Evolutionary conservation across 2,329 filamentous ascomycete genomes (phyloP).

Genomic region (Exophiala sp.): DNA sequence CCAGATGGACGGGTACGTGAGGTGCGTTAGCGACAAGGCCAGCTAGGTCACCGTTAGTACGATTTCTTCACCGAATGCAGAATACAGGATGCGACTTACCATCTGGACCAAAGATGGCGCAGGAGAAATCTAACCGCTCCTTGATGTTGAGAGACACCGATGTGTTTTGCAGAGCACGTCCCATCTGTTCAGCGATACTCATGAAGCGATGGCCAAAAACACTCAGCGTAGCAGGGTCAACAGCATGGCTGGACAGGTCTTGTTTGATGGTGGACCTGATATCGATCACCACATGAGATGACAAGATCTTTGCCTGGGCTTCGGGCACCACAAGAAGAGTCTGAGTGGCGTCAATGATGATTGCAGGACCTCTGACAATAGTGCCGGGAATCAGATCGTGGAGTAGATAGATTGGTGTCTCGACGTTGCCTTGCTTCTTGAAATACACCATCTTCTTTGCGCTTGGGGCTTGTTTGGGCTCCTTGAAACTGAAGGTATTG

Average conservation of each 20-base stretch:
- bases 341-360: conserved; percentile 40
- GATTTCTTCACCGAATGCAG: no score
- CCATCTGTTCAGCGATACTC: conserved; percentile 82
- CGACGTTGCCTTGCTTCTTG: conserved; percentile 29
- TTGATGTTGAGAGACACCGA: conserved; percentile 74
- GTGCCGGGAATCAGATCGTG: conserved; percentile 27
- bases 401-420: conserved; percentile 36
- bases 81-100: no score
- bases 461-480: conserved; percentile 35
- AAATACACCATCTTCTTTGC: conserved; percentile 32
- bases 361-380: conserved; percentile 28
- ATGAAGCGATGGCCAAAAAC: conserved; percentile 80
- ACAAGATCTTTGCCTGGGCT: conserved; percentile 35
- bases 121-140: conserved; percentile 72
- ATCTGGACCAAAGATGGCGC: conserved; percentile 78
- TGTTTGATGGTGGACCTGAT: conserved; percentile 32
- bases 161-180: conserved; percentile 69
- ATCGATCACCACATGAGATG: conserved; percentile 12
- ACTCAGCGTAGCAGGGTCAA: conserved; percentile 71
- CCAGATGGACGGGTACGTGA: conserved; percentile 73
- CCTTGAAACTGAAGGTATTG: no score
- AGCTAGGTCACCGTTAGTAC: no score
- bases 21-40: conserved; percentile 64
- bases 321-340: conserved; percentile 41
- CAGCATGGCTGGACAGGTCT: conserved; percentile 51